Base-by-base conservation (phyloP, 2,329 filamentous ascomycete species). In the Dothiorella sarmentorum region DNA sequence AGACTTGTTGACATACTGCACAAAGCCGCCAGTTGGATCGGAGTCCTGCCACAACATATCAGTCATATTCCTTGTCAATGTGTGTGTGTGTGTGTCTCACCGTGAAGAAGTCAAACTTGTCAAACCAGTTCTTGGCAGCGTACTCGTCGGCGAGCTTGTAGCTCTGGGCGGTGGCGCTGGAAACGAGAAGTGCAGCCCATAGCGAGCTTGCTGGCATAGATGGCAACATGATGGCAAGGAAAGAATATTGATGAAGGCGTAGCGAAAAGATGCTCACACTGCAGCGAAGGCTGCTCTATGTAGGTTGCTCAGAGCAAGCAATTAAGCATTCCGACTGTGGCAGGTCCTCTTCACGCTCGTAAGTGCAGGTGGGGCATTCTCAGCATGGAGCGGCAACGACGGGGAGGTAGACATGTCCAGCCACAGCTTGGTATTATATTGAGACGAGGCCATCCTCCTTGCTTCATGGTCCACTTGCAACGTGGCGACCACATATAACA, bases 41-140 rank as follows among this genome's bases (percentile, higher is more conserved):
- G 63, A 64, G 3, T 38, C 59, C 51, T 59, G 26, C 4, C 13
- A 29, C 22, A 17, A 31, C 44, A 20, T 27, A 22, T 57, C 24
- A 57, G 55, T 20, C 13, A 18, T n/a, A n/a, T n/a, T n/a, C n/a
- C n/a, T n/a, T n/a, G n/a, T n/a, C n/a, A n/a, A n/a, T n/a, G n/a
- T n/a, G n/a, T n/a, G n/a, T n/a, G n/a, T n/a, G n/a, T n/a, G n/a
- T n/a, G n/a, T 29, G 31, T 17, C 20, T 15, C 29, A 60, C 58
- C 2, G 51, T 60, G 65, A 74, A 79, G 62, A 77, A 75, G 40
- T 74, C 68, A 64, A 80, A 80, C 31, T 64, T 65, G 61, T 73
- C 67, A 62, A 78, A 80, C 68, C 79, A 80, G 53, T 69, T 72
- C 4, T 68, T 66, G 66, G 71, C 70, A 18, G 59, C 64, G 62